Base-by-base conservation (phyloP, 257 asterid genomes). In the Solanum pimpinellifolium region DNA sequence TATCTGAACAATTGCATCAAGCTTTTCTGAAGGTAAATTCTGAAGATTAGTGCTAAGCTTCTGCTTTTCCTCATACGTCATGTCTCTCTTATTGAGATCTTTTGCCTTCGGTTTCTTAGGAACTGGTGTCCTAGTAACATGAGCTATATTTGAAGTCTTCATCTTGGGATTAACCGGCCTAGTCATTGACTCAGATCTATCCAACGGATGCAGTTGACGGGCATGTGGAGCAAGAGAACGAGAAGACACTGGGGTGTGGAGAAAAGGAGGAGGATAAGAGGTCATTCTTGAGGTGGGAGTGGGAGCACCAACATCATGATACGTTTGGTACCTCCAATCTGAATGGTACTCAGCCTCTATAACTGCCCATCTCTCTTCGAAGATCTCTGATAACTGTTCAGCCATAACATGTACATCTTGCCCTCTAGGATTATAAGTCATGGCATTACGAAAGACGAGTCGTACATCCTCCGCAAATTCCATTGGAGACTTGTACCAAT, bases 11-110 rank as follows among this genome's bases (percentile, higher is more conserved):
- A 95, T 91, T 70, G 98, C 93, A 92, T 97, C 98, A 66, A 97
- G 98, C 92, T 97, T 97, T 85, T 97, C 99, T 1, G 91, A 49
- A 86, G 99, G 99, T 87, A 97, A 92, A 86, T 94, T 91, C 91
- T 95, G 98, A 86, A 97, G 98, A 88, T 95, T 91, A 60, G 92
- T 89, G 93, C 98, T 95, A 74, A 97, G 99, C 86, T 92, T 97
- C 90, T 95, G 98, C 90, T 97, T 97, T 94, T 97, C 99, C 35
- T 97, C 98, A 82, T 90, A 91, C 78, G 99, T 94, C 99, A 97
- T 97, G 90, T 95, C 98, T 92, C 99, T 91, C 90, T 96, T 96
- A 86, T 96, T 86, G 35, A 90, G 96, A 91, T 96, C 99, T 92
- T 92, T 97, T 15, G 99, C 99, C 92, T 97, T 97, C 35, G 99